Evolutionary conservation across 148 eudicot species (phyloP), one percentile per base, ranked within the genome.

Genomic region (Vaccinium vitisidaea): DNA sequence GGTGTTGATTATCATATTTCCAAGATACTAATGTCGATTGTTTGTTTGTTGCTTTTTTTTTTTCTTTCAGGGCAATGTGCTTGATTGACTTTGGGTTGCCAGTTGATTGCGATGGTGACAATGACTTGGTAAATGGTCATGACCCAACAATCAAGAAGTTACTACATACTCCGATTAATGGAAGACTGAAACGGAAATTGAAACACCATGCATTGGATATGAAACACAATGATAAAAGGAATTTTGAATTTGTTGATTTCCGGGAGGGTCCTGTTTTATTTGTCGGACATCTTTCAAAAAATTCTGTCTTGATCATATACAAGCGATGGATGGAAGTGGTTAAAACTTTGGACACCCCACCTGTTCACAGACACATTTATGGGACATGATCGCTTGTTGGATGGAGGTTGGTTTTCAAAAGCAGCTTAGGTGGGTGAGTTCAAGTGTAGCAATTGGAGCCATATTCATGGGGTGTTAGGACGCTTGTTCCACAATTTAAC

Each of bases 261-360:
- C 85, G 89, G 61, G 94, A 96, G 39, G 74, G 74, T 59, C 99
- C 98, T 58, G 98, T 97, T 87, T 84, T 94, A 88, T 95, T 92
- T 84, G 94, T 92, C 61, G 95, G 97, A 48, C 98, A 94, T 75
- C 87, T 94, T 84, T 92, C 98, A 23, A 90, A 88, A 90, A 89
- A 85, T 80, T 91, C 98, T 70, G 78, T 92, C 58, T 69, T 95
- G 88, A 85, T 97, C 81, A 87, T 97, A 88, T 96, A 97, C 90
- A 97, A 94, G 83, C 96, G 98, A 12, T 95, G 99, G 99, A 82
- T 88, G 89, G 90, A 93, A 86, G 98, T 95, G 48, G 91, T 94
- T 55, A 91, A 89, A 85, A 85, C 87, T 76, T 91, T 97, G 3
- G 95, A 93, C 32, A 84, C 93, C 63, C 87, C 85, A 77, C 99